Percentiles rank a stretch among this genome's conserved stretches.
These are phyloP conservation scores for Alternaria postmessia DNA, from an alignment of 2,329 filamentous ascomycete species.

Conservation along the genomic window DNA sequence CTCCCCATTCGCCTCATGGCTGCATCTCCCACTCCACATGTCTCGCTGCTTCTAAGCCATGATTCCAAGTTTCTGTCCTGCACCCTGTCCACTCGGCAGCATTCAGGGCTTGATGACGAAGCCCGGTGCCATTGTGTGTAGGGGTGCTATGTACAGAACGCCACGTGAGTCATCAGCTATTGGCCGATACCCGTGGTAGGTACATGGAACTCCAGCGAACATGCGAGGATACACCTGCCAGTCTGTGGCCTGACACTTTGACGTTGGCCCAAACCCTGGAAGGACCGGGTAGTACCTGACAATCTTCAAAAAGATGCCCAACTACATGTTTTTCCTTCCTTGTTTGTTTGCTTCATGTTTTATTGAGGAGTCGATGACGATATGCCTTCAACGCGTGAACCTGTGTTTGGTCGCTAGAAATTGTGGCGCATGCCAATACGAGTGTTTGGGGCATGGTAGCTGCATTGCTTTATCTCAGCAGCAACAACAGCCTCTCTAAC, in stretches of 20 bases:
- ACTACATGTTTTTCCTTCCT: slow-evolving; percentile 14
- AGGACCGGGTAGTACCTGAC: slow-evolving; percentile 20
- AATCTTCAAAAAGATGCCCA: slow-evolving; percentile 18
- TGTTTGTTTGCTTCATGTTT: slow-evolving; percentile 1
- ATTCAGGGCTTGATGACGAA: slow-evolving; percentile 26
- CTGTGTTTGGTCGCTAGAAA: neutral
- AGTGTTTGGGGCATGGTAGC: neutral
- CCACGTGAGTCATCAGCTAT: slow-evolving; percentile 16
- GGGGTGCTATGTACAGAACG: slow-evolving; percentile 15
- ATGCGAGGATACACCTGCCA: slow-evolving; percentile 24
- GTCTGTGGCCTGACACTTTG: slow-evolving; percentile 16
- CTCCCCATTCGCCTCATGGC: neutral
- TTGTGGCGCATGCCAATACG: neutral
- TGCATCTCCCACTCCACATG: neutral
- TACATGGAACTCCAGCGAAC: slow-evolving; percentile 10
- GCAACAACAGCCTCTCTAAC: neutral
- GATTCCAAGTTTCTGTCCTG: slow-evolving; percentile 23
- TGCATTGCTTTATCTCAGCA: neutral
- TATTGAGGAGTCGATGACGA: neutral
- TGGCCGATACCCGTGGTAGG: slow-evolving; percentile 11
- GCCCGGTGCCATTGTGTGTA: slow-evolving; percentile 20
- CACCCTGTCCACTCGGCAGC: slow-evolving; percentile 33
- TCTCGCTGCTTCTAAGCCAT: slow-evolving; percentile 9
- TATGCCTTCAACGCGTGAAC: neutral
- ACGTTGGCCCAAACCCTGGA: slow-evolving; percentile 14